Evolutionary conservation across 176 grass and related monocot genomes (phyloP).

Genomic region (Dendrocalamus sinicus): DNA sequence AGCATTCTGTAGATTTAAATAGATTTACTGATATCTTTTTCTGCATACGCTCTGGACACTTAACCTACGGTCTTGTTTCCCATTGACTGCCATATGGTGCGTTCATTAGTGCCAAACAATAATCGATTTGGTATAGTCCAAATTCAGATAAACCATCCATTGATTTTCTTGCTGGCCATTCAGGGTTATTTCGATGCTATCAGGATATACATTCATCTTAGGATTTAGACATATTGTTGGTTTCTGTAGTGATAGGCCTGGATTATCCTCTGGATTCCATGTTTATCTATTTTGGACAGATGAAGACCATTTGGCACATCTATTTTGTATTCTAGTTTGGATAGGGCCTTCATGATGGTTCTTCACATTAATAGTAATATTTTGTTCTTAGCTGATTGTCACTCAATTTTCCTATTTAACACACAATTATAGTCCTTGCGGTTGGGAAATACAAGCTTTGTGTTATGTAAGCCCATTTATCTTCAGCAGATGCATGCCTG

Average conservation of each 20-base stretch:
- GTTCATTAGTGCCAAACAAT: not conserved
- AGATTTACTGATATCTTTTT: conserved; percentile 23
- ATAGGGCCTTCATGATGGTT: conserved; percentile 13
- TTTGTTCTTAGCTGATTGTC: not conserved
- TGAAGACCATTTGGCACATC: conserved; percentile 21
- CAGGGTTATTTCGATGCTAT: not conserved
- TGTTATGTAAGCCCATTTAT: not conserved
- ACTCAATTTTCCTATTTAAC: not conserved
- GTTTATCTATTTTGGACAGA: conserved; percentile 40
- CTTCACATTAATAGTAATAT: not conserved
- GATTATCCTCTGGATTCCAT: conserved; percentile 18
- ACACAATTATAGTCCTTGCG: not conserved
- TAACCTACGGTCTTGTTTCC: not conserved
- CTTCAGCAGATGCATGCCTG: conserved; percentile 12
- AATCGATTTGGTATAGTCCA: conserved; percentile 1
- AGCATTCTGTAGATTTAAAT: conserved; percentile 26
- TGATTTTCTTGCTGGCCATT: not conserved
- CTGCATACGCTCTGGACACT: conserved; percentile 12
- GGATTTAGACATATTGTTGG: conserved; percentile 35
- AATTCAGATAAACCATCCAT: not conserved
- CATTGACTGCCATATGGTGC: conserved; percentile 25
- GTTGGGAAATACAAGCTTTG: not conserved
- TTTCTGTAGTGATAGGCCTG: conserved; percentile 22
- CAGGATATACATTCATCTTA: conserved; percentile 31
- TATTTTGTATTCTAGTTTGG: conserved; percentile 42